These are phyloP conservation scores for Tanozyma kutaoensis DNA, from an alignment of 805 yeast genomes.

Conservation along the genomic window DNA sequence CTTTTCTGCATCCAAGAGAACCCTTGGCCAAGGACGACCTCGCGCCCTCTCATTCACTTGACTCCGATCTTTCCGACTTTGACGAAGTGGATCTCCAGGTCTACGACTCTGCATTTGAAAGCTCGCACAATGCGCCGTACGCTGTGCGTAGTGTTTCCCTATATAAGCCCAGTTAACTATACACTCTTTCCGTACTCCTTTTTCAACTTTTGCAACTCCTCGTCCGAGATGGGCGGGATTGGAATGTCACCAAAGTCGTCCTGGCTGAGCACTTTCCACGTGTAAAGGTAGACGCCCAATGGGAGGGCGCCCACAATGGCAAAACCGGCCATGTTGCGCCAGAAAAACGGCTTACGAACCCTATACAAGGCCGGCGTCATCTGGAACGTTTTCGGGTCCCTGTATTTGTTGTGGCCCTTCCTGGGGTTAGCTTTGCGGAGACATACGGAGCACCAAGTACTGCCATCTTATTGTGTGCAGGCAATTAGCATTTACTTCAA, in stretches of 20 bases:
- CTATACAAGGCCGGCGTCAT: slow-evolving; percentile 92
- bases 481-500: slow-evolving; percentile 20
- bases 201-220: slow-evolving; percentile 58
- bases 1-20: too few relatives aligned
- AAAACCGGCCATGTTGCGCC: slow-evolving; percentile 58
- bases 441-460: too few relatives aligned
- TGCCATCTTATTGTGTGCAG: too few relatives aligned
- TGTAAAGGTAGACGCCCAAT: slow-evolving; percentile 48
- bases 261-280: slow-evolving; percentile 50
- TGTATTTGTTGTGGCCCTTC: slow-evolving; percentile 29
- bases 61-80: too few relatives aligned
- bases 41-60: too few relatives aligned
- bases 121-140: too few relatives aligned
- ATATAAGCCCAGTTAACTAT: too few relatives aligned
- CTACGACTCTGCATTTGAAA: too few relatives aligned
- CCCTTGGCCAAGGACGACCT: too few relatives aligned
- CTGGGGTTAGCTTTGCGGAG: too few relatives aligned
- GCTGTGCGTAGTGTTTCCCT: too few relatives aligned
- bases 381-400: slow-evolving; percentile 58
- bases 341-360: slow-evolving; percentile 79
- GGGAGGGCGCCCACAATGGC: slow-evolving; percentile 50
- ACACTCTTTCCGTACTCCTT: slow-evolving; percentile 70
- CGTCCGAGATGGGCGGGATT: slow-evolving; percentile 80
- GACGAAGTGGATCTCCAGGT: too few relatives aligned
- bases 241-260: slow-evolving; percentile 91